These are phyloP conservation scores for Boletus reticuloceps DNA, from an alignment of 768 basidiomycete genomes.

Conservation along the genomic window DNA sequence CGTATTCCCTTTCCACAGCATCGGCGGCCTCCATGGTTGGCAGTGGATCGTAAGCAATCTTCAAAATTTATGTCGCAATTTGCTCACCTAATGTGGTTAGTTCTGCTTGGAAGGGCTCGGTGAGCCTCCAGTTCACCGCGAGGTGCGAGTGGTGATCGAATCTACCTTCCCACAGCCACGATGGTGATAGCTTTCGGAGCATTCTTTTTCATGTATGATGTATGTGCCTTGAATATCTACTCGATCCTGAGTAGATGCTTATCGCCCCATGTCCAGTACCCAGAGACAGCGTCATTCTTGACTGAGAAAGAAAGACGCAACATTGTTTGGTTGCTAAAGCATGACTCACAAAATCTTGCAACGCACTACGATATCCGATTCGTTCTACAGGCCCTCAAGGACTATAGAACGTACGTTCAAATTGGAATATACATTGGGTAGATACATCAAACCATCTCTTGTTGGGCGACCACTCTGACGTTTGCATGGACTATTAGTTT, in stretches of 20 bases:
- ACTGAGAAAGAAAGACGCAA: conserved; percentile 40
- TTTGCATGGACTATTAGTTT: conserved; percentile 27
- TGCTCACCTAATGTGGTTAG: conserved; percentile 16
- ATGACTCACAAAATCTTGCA: conserved; percentile 43
- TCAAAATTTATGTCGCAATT: background rate
- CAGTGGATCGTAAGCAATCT: conserved; percentile 35
- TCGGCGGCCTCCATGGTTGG: conserved; percentile 35
- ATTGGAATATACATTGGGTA: conserved; percentile 42
- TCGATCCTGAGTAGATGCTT: background rate
- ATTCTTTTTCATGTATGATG: conserved; percentile 57
- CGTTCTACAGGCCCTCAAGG: conserved; percentile 46
- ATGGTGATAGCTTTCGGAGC: conserved; percentile 15
- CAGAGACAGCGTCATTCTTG: conserved; percentile 57
- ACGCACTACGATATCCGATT: conserved; percentile 45
- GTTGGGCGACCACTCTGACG: background rate
- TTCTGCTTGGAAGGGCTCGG: conserved; percentile 31
- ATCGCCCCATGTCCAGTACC: conserved; percentile 37
- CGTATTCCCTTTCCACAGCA: conserved; percentile 5
- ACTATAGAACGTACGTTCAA: conserved; percentile 41
- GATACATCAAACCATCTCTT: conserved; percentile 2
- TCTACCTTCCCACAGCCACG: conserved; percentile 16
- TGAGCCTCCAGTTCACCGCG: conserved; percentile 2
- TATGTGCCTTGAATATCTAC: conserved; percentile 22
- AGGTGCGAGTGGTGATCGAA: background rate
- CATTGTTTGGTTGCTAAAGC: conserved; percentile 37